phyloP scores from a whole-genome alignment of 495 filamentous ascomycete genomes.

The Trichoderma asperelloides region DNA sequence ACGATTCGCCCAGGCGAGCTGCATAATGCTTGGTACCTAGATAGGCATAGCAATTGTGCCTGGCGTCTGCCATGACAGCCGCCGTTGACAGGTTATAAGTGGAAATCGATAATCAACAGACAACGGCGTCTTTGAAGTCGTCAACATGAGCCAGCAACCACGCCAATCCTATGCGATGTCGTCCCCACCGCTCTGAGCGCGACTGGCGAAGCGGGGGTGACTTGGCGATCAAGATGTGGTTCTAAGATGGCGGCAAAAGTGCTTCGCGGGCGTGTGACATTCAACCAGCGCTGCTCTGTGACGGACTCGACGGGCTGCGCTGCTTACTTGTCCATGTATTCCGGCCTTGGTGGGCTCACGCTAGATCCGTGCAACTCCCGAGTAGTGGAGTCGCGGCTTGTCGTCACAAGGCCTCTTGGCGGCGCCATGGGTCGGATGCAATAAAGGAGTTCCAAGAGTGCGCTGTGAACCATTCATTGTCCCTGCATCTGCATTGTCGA shows the following conservation, averaged over 20 bases:
- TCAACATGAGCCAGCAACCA: background rate
- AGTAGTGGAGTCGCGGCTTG: background rate
- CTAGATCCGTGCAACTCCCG: slow-evolving; percentile 1
- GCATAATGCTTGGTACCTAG: background rate
- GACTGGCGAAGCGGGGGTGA: background rate
- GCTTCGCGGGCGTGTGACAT: too few relatives aligned
- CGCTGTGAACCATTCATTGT: too few relatives aligned
- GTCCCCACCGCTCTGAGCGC: background rate
- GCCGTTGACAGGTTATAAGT: background rate
- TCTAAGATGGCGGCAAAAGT: background rate
- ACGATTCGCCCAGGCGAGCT: background rate
- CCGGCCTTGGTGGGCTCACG: background rate
- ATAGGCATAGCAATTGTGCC: too few relatives aligned
- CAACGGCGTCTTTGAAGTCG: too few relatives aligned
- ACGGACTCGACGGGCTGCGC: background rate
- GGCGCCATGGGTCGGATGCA: background rate
- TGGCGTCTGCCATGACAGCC: background rate
- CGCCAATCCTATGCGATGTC: background rate
- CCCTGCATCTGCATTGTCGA: too few relatives aligned
- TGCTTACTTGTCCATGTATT: background rate
- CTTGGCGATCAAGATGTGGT: slow-evolving; percentile 3
- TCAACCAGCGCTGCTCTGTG: background rate
- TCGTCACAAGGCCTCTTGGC: slow-evolving; percentile 3
- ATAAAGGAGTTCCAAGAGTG: too few relatives aligned
- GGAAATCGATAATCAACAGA: background rate